Base-by-base conservation (phyloP, 2,329 filamentous ascomycete species). In the Coniochaeta sp. region DNA sequence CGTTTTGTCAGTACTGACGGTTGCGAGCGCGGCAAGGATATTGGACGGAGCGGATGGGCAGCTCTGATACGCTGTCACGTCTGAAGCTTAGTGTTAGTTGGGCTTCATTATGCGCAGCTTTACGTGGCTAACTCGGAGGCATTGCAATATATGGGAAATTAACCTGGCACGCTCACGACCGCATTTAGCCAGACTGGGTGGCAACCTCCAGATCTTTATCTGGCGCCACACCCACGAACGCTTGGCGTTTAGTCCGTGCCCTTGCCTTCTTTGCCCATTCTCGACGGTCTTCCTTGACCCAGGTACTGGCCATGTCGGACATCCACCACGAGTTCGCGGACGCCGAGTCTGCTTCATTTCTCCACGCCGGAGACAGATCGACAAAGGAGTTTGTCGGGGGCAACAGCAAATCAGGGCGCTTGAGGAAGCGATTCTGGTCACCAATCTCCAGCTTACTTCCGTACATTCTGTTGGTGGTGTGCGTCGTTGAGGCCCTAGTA, bases 311-410 rank as follows among this genome's bases (percentile, higher is more conserved):
- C 11, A 64, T 64, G 62, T 19, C 59, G 5, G 36, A 50, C 43
- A 50, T 36, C 36, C 59, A 60, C 11, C 59, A 59, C 52, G 59
- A 62, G 11, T 58, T 60, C 22, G 43, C 43, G 17, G 63, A 64
- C 40, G 43, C 59, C 7, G 63, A 64, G 58, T 63, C 62, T 24
- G 59, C 59, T 43, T 61, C 63, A 12, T 64, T 64, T 58, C 36
- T 64, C 3, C 50, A 55, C 33, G 54, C 33, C 4, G 62, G 59
- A 33, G 33, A 19, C 1, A 57, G 55, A 26, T 47, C 31, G n/a
- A 16, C 28, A 14, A n/a, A 33, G 12, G 57, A 40, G 5, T 55
- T 31, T 26, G 16, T 8, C 2, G 31, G 50, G 8, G 6, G 55
- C 26, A 57, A 40, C 55, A 31, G 34, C 55, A 5, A 36, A n/a